Evolutionary conservation across 2,329 filamentous ascomycete species (phyloP), one percentile per base, ranked within the genome.

Genomic region (Thermochaetoides dissita): DNA sequence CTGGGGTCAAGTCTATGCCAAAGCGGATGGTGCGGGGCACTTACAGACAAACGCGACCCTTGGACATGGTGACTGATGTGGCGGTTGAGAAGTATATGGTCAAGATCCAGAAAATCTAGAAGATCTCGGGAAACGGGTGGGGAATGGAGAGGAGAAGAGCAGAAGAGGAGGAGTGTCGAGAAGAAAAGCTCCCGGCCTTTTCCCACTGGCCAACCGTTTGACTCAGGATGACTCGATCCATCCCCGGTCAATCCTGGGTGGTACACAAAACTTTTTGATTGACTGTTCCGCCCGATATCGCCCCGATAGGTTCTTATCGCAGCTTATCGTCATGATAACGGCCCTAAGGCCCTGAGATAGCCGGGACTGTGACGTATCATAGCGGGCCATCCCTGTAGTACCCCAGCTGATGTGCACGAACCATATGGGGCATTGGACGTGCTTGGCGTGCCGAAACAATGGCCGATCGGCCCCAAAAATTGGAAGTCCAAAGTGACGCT

Each of bases 41-140:
- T 47, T 45, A 58, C 56, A 59, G 55, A 51, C 56, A 59, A 47
- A 59, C 55, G 39, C 54, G 56, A 46, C 55, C 55, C 46, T 58
- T 57, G 49, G 54, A 54, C 56, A 58, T 58, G 41, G 38, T 51
- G 45, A 40, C 36, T 29, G 36, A 32, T 30, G 40, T 35, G 36
- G 36, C 34, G 36, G 37, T 31, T 32, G 33, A 37, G 24, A 38
- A 34, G 31, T 3, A 24, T 24, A 24, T 24, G 37, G 37, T 32
- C 11, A 42, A 37, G 17, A 17, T 24, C 17, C 5, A 24, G 17
- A 24, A 24, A 24, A 24, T 24, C 17, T 24, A 24, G 17, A 24
- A 24, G 17, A 3, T 24, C 17, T 24, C 17, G 28, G 6, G 6
- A 28, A 30, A 17, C 28, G 24, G 24, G 30, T 30, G 30, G 30